Percentiles rank a stretch among this genome's conserved stretches.
These are phyloP conservation scores for Kazachstania sp. DNA, from an alignment of 1,139 yeast species.

Conservation along the genomic window DNA sequence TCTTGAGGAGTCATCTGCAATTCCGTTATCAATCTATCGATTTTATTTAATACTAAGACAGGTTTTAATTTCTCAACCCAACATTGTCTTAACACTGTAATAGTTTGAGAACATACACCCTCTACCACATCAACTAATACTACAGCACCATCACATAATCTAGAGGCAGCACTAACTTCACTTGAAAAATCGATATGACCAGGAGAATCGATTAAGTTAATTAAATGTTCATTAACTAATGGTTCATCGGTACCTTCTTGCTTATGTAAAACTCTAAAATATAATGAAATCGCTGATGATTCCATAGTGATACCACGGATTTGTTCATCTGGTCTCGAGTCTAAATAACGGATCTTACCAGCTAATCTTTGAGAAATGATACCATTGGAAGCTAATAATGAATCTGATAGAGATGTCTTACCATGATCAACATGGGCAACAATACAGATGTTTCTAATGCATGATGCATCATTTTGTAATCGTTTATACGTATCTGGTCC, in stretches of 20 bases:
- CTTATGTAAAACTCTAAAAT: slow-evolving; percentile 57
- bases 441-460: slow-evolving; percentile 84
- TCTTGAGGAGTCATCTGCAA: slow-evolving; percentile 75
- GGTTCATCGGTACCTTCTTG: slow-evolving; percentile 36
- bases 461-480: slow-evolving; percentile 60
- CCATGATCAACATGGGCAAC: slow-evolving; percentile 99
- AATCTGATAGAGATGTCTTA: slow-evolving; percentile 89
- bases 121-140: slow-evolving; percentile 94
- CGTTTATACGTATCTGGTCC: slow-evolving; percentile 56
- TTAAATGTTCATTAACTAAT: slow-evolving; percentile 63
- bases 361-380: slow-evolving; percentile 92
- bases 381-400: slow-evolving; percentile 88
- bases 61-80: slow-evolving; percentile 93
- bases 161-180: slow-evolving; percentile 91
- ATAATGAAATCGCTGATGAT: slow-evolving; percentile 82
- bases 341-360: slow-evolving; percentile 87
- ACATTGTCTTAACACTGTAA: slow-evolving; percentile 88
- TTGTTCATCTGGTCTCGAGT: slow-evolving; percentile 94
- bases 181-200: slow-evolving; percentile 97
- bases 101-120: slow-evolving; percentile 96
- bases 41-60: slow-evolving; percentile 81
- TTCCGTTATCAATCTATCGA: slow-evolving; percentile 79
- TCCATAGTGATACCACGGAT: slow-evolving; percentile 97
- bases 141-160: slow-evolving; percentile 94
- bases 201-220: slow-evolving; percentile 93